Base-by-base conservation (phyloP, 495 filamentous ascomycete species). In the Penicillium robsamsonii region DNA sequence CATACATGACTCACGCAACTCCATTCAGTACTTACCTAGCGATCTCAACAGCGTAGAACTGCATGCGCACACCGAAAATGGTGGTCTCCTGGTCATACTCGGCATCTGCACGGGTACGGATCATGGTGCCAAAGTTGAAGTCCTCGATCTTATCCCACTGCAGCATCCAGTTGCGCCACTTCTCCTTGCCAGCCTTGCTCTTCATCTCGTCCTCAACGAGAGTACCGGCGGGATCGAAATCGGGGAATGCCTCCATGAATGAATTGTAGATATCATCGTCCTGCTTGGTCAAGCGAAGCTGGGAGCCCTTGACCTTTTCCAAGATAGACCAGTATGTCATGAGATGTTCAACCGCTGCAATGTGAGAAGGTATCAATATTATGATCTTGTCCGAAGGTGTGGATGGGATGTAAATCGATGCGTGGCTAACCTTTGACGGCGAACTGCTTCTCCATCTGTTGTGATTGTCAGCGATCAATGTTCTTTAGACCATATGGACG, bases 1-100 rank as follows among this genome's bases (percentile, higher is more conserved):
- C 10, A 41, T 43, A 25, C 24, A 0, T 37, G 53, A 52, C 22
- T 70, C 27, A 66, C 54, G 20, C 13, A 59, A 11, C 31, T 18
- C 18, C 47, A 20, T 25, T 20, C 44, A 5, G 30, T 13, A 60
- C 75, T 61, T 66, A 90, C 89, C 89, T 86, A 11, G 89, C 87
- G 66, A 99, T 96, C 74, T 99, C 94, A 66, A 97, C 74, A 31
- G 94, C 94, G 66, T 99, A 99, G 67, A 99, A 99, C 69, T 99
- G 94, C 94, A 98, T 98, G 52, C 94, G 83, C 61, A 82, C 65
- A 56, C 74, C 72, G 69, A 99, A 97, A 48, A 99, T 96, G 3
- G 92, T 96, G 57, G 86, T 91, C 44, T 96, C 81, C 74, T 94
- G 78, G 31, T 87, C 88, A 66, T 97, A 97, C 70, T 97, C 95